Conservation (phyloP, 164 flowering plant genomes). For the Chimonanthus salicifolius region DNA sequence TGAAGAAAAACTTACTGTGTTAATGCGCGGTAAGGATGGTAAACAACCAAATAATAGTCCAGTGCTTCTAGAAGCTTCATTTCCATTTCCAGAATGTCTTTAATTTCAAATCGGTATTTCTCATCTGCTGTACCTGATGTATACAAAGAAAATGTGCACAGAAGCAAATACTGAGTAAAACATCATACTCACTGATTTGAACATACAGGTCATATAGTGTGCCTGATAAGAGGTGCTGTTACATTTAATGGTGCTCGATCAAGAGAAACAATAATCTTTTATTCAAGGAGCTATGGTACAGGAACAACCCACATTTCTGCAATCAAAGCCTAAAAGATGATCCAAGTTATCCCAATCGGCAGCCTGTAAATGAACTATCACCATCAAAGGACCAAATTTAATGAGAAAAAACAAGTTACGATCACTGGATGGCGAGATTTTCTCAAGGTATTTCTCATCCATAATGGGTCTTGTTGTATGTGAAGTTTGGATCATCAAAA, state of each 20-base stretch:
- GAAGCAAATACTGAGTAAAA: constrained; percentile 6
- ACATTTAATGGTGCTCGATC: background rate
- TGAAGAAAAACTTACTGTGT: constrained; percentile 57
- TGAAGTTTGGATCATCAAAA: background rate
- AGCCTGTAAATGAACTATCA: background rate
- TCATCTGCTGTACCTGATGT: constrained; percentile 62
- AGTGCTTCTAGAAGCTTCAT: constrained; percentile 97
- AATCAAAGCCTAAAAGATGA: background rate
- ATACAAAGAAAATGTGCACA: constrained; percentile 3
- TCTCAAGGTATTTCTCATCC: background rate
- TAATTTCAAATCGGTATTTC: constrained; percentile 73
- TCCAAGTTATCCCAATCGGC: background rate
- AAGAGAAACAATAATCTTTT: background rate
- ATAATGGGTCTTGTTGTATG: background rate
- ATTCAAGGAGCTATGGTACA: background rate
- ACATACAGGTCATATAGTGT: background rate
- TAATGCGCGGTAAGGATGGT: constrained; percentile 86
- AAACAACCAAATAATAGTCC: constrained; percentile 85
- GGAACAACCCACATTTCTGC: background rate
- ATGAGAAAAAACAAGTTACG: background rate
- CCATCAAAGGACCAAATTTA: background rate
- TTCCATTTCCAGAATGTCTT: constrained; percentile 97
- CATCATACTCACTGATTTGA: background rate
- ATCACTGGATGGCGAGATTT: background rate
- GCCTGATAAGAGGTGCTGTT: background rate